Percentiles rank a stretch among this genome's conserved stretches.
Evolutionary conservation across 805 yeast genomes (phyloP).

Genomic region (Torulaspora quercuum): DNA sequence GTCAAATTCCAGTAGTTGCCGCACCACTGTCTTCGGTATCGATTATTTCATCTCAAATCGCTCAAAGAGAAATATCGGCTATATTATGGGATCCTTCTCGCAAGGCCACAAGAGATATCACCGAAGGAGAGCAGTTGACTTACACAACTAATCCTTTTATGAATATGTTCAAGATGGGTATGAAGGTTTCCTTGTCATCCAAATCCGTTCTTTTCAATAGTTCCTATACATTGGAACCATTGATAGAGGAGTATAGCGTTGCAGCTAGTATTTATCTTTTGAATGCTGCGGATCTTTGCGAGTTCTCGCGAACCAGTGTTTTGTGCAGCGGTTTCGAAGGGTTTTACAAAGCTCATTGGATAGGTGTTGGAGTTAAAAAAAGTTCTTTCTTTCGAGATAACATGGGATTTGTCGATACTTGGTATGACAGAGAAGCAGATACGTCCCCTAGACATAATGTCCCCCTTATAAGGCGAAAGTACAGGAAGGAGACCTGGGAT

Average conservation of each 20-base stretch:
- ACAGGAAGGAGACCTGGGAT: slow-evolving; percentile 27
- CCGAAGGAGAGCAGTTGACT: slow-evolving; percentile 18
- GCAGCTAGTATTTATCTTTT: slow-evolving; percentile 36
- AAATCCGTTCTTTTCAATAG: slow-evolving; percentile 32
- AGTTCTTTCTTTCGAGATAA: slow-evolving; percentile 18
- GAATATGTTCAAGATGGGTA: slow-evolving; percentile 31
- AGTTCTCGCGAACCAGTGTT: slow-evolving; percentile 32
- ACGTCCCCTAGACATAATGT: slow-evolving; percentile 35
- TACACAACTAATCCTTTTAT: slow-evolving; percentile 33
- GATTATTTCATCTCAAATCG: slow-evolving; percentile 5
- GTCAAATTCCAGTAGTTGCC: slow-evolving; percentile 32
- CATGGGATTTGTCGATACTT: slow-evolving; percentile 27
- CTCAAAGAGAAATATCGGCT: slow-evolving; percentile 7
- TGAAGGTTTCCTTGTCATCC: slow-evolving; percentile 29
- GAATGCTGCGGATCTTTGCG: slow-evolving; percentile 35
- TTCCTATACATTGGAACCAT: slow-evolving; percentile 35
- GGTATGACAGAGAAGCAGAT: slow-evolving; percentile 32
- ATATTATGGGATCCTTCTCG: slow-evolving; percentile 4
- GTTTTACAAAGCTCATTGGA: slow-evolving; percentile 35
- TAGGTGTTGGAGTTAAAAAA: slow-evolving; percentile 23
- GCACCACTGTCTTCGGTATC: slow-evolving; percentile 35
- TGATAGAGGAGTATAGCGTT: slow-evolving; percentile 36
- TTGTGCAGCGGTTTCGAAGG: slow-evolving; percentile 33
- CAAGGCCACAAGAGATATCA: slow-evolving; percentile 25
- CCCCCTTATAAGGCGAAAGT: slow-evolving; percentile 29